Evolutionary conservation across 2,329 filamentous ascomycete species (phyloP).

Genomic region (Penicillium crustosum): DNA sequence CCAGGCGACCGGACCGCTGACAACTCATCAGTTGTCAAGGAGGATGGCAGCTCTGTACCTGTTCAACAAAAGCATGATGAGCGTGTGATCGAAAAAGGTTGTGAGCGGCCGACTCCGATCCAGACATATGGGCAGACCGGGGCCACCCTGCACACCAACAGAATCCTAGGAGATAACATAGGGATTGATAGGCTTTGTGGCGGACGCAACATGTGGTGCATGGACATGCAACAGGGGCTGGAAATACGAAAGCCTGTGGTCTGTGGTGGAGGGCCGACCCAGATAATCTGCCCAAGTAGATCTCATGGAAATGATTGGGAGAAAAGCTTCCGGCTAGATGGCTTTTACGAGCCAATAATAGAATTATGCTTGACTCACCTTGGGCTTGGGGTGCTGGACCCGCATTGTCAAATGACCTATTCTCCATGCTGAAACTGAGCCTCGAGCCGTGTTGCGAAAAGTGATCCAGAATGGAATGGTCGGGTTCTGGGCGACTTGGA

Average conservation of each 20-base stretch:
- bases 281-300: constrained; percentile 12
- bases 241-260: constrained; percentile 7
- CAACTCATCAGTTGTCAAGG: constrained; percentile 30
- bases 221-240: constrained; percentile 11
- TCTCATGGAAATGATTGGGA: constrained; percentile 12
- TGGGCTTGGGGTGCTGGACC: constrained; percentile 20
- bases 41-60: constrained; percentile 22
- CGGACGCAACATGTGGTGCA: constrained; percentile 14
- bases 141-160: constrained; percentile 1
- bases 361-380: constrained; percentile 16
- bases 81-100: constrained; percentile 37
- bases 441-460: neutral
- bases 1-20: constrained; percentile 32
- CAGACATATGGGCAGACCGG: constrained; percentile 1
- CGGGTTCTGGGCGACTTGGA: constrained; percentile 7
- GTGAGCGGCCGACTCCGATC: constrained; percentile 23
- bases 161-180: neutral
- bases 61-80: constrained; percentile 26
- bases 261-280: neutral
- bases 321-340: constrained; percentile 6
- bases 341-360: constrained; percentile 6
- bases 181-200: constrained; percentile 14
- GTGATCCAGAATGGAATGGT: constrained; percentile 8
- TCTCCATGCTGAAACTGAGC: constrained; percentile 17
- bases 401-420: constrained; percentile 25